Evolutionary conservation across 257 asterid genomes (phyloP).

Genomic region (Lycium barbarum): DNA sequence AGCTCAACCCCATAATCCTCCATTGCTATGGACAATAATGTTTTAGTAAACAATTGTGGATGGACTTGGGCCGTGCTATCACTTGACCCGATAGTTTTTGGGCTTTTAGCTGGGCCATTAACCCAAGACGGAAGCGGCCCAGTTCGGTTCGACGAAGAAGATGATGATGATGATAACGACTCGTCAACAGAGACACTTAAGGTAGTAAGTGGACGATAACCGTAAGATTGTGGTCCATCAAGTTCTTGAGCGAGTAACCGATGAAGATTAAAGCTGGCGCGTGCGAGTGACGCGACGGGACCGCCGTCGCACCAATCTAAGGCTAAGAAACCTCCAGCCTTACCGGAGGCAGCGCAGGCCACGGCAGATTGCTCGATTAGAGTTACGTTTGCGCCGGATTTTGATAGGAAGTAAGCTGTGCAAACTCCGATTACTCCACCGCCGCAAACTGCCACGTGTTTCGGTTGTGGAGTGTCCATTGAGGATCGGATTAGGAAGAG

Average conservation of each 20-base stretch:
- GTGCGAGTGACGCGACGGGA: constrained; percentile 72
- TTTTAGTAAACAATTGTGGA: constrained; percentile 69
- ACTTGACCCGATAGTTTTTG: constrained; percentile 71
- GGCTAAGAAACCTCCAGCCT: constrained; percentile 94
- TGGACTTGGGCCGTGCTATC: constrained; percentile 91
- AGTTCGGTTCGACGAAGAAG: constrained; percentile 28
- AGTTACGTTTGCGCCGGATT: constrained; percentile 75
- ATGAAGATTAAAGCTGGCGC: constrained; percentile 92
- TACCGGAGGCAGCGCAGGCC: constrained; percentile 94
- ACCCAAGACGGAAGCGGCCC: constrained; percentile 74
- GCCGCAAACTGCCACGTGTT: constrained; percentile 85
- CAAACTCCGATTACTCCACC: constrained; percentile 95
- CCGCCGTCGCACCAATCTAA: constrained; percentile 89
- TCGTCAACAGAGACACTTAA: constrained; percentile 68
- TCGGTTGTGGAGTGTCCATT: constrained; percentile 56
- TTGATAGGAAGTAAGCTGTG: constrained; percentile 84
- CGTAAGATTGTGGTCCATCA: constrained; percentile 74
- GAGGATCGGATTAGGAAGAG: constrained; percentile 40
- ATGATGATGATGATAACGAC: constrained; percentile 44
- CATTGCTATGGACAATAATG: constrained; percentile 67
- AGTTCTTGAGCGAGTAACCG: constrained; percentile 77
- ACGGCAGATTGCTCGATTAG: constrained; percentile 82
- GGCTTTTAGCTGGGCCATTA: constrained; percentile 64
- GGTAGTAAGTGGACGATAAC: constrained; percentile 79
- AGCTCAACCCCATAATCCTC: constrained; percentile 68